Base-by-base conservation (phyloP, 768 basidiomycete genomes). In the Sistotremastrum suecicum region DNA sequence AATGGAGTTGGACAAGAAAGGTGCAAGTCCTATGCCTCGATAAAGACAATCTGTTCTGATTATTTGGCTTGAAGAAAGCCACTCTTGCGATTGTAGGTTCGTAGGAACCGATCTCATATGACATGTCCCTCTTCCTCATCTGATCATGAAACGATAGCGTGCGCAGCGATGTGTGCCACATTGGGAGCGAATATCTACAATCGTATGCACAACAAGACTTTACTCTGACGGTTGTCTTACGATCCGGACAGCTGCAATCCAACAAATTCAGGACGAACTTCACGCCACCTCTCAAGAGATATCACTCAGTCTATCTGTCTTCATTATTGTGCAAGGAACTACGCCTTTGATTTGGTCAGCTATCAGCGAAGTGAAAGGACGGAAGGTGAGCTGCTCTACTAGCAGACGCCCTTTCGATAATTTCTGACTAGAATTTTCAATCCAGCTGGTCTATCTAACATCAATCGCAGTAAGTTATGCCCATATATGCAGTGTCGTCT, bases 361-460 rank as follows among this genome's bases (percentile, higher is more conserved):
- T 0, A 62, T 80, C 29, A 80, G 78, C 46, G 86, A 89, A 60
- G 72, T 88, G 33, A 78, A 75, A 54, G 86, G 85, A 5, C 66
- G 85, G 44, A 86, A 77, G 67, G 78, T 77, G 50, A 20, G 67
- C 57, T 38, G 10, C 5, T 5, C 7, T 20, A 34, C 31, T 54
- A 49, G 35, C 28, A 20, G 11, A 11, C 9, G 5, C 7, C 43
- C 10, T 43, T 30, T 39, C 9, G 2, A 11, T 31, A 12, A 20
- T 12, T 6, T 29, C 42, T 44, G 11, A 42, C 31, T 32, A 7
- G 28, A 34, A 30, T 43, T 33, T 29, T 41, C 30, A n/a, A 44
- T n/a, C n/a, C 35, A 55, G 54, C 43, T 52, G 36, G 56, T 57
- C 39, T 63, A 62, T 45, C 40, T 63, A 11, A 44, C 47, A 28